A percentile compares a stretch with the other conserved stretches of the same genome.
These are phyloP conservation scores for Penicillium freii DNA, from an alignment of 2,329 filamentous ascomycete genomes.

Conservation along the genomic window DNA sequence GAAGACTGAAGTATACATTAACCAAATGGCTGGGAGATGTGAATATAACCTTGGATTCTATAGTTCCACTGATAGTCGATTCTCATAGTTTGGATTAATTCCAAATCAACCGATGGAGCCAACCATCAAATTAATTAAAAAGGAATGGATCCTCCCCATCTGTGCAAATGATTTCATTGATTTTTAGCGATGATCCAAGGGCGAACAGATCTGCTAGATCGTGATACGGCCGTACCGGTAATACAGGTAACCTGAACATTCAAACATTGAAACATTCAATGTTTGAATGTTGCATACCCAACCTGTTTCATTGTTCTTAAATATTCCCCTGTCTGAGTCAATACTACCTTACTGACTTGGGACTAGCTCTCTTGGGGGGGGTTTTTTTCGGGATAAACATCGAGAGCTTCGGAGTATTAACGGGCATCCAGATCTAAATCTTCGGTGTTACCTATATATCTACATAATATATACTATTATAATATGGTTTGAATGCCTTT, in stretches of 20 bases:
- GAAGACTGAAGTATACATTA: background rate
- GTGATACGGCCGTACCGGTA: constrained; percentile 11
- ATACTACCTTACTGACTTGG: constrained; percentile 6
- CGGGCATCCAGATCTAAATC: constrained; percentile 14
- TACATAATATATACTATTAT: too few relatives aligned
- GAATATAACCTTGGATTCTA: background rate
- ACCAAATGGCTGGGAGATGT: background rate
- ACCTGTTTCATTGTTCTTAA: background rate
- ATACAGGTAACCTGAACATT: background rate
- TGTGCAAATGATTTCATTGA: constrained; percentile 22
- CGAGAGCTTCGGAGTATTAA: constrained; percentile 1
- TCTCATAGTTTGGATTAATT: constrained; percentile 4
- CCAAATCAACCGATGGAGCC: constrained; percentile 13
- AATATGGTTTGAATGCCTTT: background rate
- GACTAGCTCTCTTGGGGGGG: constrained; percentile 5
- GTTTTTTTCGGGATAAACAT: background rate
- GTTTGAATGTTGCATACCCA: background rate
- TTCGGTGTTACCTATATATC: constrained; percentile 6
- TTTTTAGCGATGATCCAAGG: background rate
- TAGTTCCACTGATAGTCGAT: constrained; percentile 3
- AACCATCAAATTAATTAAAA: background rate
- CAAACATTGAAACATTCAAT: background rate
- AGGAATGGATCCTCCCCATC: background rate
- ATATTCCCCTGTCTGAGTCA: background rate
- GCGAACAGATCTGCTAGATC: constrained; percentile 15